Conservation (phyloP, 441 rosid genomes). For the Francoa sonchifolia region DNA sequence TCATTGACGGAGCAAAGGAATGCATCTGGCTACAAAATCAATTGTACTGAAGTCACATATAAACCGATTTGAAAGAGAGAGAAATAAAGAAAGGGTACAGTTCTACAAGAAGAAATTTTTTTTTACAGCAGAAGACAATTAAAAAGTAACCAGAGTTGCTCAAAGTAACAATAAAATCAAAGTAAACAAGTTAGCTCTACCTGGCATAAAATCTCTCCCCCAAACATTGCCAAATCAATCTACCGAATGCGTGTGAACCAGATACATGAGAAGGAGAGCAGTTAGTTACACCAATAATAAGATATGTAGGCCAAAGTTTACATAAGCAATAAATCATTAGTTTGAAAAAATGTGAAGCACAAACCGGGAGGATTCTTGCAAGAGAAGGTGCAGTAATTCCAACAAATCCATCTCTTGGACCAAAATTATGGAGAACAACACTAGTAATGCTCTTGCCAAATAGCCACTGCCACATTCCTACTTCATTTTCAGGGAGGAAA, state of each 20-base stretch:
- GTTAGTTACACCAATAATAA: slow-evolving; percentile 6
- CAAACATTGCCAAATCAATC: slow-evolving; percentile 88
- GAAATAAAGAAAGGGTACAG: slow-evolving; percentile 1
- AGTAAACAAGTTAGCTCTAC: slow-evolving; percentile 29
- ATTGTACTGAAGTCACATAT: slow-evolving; percentile 22
- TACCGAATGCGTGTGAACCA: slow-evolving; percentile 20
- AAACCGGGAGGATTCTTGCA: slow-evolving; percentile 89
- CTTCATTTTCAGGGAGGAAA: slow-evolving; percentile 76
- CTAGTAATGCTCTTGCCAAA: slow-evolving; percentile 78
- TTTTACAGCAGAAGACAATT: background rate
- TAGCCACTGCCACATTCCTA: slow-evolving; percentile 92
- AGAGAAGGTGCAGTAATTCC: slow-evolving; percentile 91
- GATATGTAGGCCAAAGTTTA: background rate
- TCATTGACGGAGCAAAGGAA: slow-evolving; percentile 89
- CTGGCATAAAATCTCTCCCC: slow-evolving; percentile 93
- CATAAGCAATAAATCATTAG: slow-evolving; percentile 1
- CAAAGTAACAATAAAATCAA: background rate
- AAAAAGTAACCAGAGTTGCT: slow-evolving; percentile 5
- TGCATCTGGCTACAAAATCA: slow-evolving; percentile 93
- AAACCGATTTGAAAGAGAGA: slow-evolving; percentile 4
- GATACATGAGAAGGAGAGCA: slow-evolving; percentile 10
- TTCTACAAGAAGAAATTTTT: background rate
- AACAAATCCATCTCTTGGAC: slow-evolving; percentile 69
- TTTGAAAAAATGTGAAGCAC: slow-evolving; percentile 15
- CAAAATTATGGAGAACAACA: slow-evolving; percentile 54